Evolutionary conservation across 1,139 yeast genomes (phyloP), one percentile per base, ranked within the genome.

Genomic region (Blastobotrys ciferrii): DNA sequence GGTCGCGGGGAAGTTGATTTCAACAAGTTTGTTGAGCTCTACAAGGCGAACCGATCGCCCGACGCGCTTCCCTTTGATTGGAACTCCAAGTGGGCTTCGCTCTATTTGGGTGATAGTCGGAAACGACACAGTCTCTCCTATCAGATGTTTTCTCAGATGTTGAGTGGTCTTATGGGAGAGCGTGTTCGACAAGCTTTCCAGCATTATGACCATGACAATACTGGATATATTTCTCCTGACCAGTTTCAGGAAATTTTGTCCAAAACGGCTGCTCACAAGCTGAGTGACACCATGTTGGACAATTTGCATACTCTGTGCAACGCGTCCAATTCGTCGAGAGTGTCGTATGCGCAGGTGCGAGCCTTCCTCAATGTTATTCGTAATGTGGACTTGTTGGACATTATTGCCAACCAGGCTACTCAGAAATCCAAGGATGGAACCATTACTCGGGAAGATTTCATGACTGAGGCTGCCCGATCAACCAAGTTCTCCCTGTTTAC

Each of bases 131-230:
- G 64, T 20, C 56, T 72, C 64, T 60, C 72, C 32, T 73, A 73
- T 59, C 58, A 59, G 46, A 72, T 70, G 66, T 73, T 72, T 56
- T 69, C 72, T 25, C 76, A 73, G 55, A 72, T 72, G 76, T 61
- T 72, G 43, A 60, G 69, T 42, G 76, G 76, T 28, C 62, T 72
- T 38, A 64, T 68, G 46, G 77, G 76, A 35, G 76, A 72, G 58
- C 72, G 76, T 14, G 74, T 72, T 18, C 68, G 76, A 38, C 76
- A 72, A 61, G 74, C 75, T 25, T 72, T 73, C 62, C 63, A 60
- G 52, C 53, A 62, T 53, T 70, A 61, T 48, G 76, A 72, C 62
- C 58, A 56, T 40, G 48, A 52, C 31, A 58, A 66, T 48, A 58
- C 70, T 32, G 76, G 76, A 2, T 72, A 60, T 58, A 73, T 72